Evolutionary conservation across 2,329 filamentous ascomycete genomes (phyloP).

Genomic region (Xylaria sp.): DNA sequence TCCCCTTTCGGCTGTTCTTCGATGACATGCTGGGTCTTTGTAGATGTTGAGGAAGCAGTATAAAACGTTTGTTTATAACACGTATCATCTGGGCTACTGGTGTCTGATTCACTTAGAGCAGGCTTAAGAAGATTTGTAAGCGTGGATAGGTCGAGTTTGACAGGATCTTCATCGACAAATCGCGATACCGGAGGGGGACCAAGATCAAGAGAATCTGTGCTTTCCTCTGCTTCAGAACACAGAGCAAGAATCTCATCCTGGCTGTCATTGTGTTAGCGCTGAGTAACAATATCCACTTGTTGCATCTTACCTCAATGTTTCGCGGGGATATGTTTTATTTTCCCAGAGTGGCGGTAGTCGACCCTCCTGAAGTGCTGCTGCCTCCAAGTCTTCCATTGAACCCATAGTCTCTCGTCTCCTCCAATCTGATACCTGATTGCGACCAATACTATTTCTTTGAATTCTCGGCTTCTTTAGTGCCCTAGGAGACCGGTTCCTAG

Average conservation of each 20-base stretch:
- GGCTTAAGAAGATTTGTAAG: constrained; percentile 34
- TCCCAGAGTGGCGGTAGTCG: constrained; percentile 75
- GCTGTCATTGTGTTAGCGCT: constrained; percentile 52
- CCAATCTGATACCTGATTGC: constrained; percentile 62
- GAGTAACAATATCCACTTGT: not conserved
- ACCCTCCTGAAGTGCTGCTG: constrained; percentile 61
- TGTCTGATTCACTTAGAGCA: constrained; percentile 28
- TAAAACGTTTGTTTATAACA: not conserved
- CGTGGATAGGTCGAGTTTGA: constrained; percentile 63
- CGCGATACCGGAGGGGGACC: constrained; percentile 70
- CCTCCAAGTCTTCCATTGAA: constrained; percentile 58
- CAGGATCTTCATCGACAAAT: constrained; percentile 66
- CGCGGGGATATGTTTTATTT: constrained; percentile 72
- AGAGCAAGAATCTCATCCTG: constrained; percentile 72
- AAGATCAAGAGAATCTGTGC: constrained; percentile 73
- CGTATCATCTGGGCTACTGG: constrained; percentile 13
- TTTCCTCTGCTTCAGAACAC: constrained; percentile 58
- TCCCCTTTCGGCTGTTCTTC: constrained; percentile 7
- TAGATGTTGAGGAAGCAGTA: constrained; percentile 1
- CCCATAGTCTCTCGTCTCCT: constrained; percentile 64
- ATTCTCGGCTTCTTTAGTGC: constrained; percentile 55
- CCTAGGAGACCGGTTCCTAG: constrained; percentile 59
- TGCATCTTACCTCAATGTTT: constrained; percentile 69
- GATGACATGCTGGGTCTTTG: constrained; percentile 11
- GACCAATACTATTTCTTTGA: constrained; percentile 54